Base-by-base conservation (phyloP, 257 asterid genomes). In the Sherardia arvensis region DNA sequence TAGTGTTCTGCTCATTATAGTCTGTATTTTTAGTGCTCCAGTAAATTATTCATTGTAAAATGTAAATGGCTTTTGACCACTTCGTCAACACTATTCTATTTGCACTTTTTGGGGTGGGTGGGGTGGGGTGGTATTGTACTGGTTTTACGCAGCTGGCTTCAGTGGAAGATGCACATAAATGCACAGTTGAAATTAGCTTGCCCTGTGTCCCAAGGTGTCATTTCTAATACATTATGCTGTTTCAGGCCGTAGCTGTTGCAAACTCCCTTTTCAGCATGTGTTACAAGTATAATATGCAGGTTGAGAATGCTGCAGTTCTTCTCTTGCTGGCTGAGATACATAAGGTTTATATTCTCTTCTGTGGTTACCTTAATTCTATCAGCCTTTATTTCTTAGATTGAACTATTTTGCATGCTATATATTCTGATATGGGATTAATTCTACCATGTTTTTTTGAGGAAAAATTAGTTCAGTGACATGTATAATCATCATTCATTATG, bases 321-420 rank as follows among this genome's bases (percentile, higher is more conserved):
- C 94, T 92, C 76, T 74, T 92, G 83, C 94, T 92, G 65, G 99
- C 99, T 30, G 99, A 92, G 84, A 92, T 92, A 74, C 94, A 87
- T 80, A 89, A 87, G 98, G 98, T 91, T 81, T 25, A 36, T 27
- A 43, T 54, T 63, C 33, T 49, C 27, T 32, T 33, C 40, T 15
- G 14, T 20, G 8, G 28, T 48, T 14, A 30, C 49, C 23, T 36
- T 59, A 14, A 23, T 53, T 25, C 1, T 20, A 26, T 38, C 45
- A 25, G 53, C 21, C 36, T n/a, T 26, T 4, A 20, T 61, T 28
- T 21, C 34, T 21, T 59, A 7, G 51, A 45, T 8, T 3, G 0
- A 22, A 47, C 33, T 40, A 45, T 58, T 62, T 55, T 68, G 32
- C 36, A 21, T 68, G 57, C 51, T 26, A 17, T 26, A n/a, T 15